Evolutionary conservation across 148 eudicot species (phyloP).

Genomic region (Persicaria tinctoria): DNA sequence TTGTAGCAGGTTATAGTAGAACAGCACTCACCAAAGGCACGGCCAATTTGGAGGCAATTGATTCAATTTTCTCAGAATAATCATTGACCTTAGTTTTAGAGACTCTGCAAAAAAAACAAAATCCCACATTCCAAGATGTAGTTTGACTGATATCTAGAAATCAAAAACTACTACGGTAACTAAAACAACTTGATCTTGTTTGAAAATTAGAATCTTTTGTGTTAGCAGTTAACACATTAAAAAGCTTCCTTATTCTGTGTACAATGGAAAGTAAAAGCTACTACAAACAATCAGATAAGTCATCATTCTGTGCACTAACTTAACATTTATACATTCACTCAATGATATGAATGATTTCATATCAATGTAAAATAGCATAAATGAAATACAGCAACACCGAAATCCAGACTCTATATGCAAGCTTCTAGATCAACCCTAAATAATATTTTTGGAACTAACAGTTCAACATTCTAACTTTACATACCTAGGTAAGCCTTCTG

Average conservation of each 20-base stretch:
- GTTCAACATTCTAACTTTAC: not conserved
- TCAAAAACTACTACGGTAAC: not conserved
- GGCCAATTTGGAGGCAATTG: conserved; percentile 59
- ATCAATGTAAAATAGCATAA: not conserved
- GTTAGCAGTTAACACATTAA: not conserved
- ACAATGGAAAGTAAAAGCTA: not conserved
- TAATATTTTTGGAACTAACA: not conserved
- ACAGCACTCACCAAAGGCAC: conserved; percentile 42
- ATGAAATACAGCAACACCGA: not conserved
- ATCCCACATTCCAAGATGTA: conserved; percentile 7
- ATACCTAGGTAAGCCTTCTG: conserved; percentile 59
- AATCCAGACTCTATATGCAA: not conserved
- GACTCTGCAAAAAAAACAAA: conserved; percentile 34
- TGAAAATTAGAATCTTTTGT: not conserved
- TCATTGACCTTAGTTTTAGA: conserved; percentile 78
- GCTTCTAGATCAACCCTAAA: not conserved
- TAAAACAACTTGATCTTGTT: not conserved
- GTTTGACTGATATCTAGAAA: not conserved
- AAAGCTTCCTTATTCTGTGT: not conserved
- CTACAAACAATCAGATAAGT: not conserved
- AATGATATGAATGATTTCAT: not conserved
- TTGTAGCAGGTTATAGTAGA: not conserved
- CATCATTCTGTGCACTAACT: not conserved
- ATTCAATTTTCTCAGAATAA: conserved; percentile 82
- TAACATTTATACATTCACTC: not conserved